These are phyloP conservation scores for Beta vulgaris DNA, from an alignment of 148 eudicot species.

Conservation along the genomic window DNA sequence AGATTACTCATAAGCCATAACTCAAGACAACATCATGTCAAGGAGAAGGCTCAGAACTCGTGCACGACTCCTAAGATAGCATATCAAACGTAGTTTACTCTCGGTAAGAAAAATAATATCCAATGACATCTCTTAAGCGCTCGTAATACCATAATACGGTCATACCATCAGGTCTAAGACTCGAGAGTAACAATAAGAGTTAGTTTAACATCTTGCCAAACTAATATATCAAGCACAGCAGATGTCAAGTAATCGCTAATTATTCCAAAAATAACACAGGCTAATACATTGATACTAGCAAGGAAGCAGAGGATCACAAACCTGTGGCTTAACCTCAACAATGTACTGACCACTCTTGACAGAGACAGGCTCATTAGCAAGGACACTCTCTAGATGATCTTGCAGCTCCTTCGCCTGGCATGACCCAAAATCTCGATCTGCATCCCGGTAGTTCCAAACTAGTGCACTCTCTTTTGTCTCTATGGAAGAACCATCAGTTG, in stretches of 20 bases:
- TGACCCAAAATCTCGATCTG: conserved; percentile 72
- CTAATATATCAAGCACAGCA: conserved; percentile 4
- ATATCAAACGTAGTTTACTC: background rate
- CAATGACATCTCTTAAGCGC: too few relatives aligned
- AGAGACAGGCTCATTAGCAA: conserved; percentile 78
- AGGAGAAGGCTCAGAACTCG: too few relatives aligned
- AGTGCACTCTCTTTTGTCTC: conserved; percentile 68
- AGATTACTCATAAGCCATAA: background rate
- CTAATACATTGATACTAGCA: background rate
- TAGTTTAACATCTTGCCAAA: background rate
- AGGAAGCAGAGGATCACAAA: conserved; percentile 25
- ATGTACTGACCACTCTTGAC: conserved; percentile 70
- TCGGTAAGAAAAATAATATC: too few relatives aligned
- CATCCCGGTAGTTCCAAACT: conserved; percentile 64
- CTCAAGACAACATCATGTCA: background rate
- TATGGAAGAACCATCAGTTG: conserved; percentile 74
- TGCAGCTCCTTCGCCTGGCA: conserved; percentile 73
- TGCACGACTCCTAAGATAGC: background rate
- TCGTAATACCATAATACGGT: too few relatives aligned
- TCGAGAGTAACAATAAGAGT: too few relatives aligned
- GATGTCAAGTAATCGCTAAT: background rate
- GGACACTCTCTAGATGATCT: conserved; percentile 77
- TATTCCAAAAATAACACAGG: background rate
- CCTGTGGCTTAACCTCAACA: conserved; percentile 86
- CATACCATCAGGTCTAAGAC: too few relatives aligned